A percentile compares a stretch with the other conserved stretches of the same genome.
Conservation (phyloP, 2,329 filamentous ascomycete genomes). For the Fusarium buharicum region DNA sequence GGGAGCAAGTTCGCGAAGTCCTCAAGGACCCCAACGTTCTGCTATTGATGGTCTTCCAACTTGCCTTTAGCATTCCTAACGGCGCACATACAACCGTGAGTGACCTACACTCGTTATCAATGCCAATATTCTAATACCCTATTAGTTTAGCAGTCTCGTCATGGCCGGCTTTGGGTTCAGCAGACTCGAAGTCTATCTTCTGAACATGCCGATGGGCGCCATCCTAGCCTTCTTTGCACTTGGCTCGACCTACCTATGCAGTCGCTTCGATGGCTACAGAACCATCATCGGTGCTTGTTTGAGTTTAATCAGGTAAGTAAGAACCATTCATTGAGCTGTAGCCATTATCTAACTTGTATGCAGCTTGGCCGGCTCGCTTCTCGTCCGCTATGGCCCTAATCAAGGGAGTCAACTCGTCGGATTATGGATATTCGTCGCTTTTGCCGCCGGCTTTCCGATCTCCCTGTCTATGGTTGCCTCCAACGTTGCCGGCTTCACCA, state of each 20-base stretch:
- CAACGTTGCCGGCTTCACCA: constrained; percentile 40
- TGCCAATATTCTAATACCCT: not conserved
- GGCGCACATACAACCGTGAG: constrained; percentile 38
- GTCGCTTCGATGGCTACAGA: constrained; percentile 33
- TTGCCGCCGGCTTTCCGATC: constrained; percentile 39
- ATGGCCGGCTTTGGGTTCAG: constrained; percentile 41
- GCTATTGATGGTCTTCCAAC: constrained; percentile 35
- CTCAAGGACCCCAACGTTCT: constrained; percentile 36
- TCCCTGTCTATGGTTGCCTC: constrained; percentile 36
- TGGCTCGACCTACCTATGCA: constrained; percentile 31
- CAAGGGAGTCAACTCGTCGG: constrained; percentile 33
- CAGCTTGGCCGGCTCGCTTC: constrained; percentile 33
- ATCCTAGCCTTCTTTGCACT: constrained; percentile 36
- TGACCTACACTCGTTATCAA: fast-evolving
- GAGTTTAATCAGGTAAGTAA: constrained; percentile 34
- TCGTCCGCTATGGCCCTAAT: constrained; percentile 34
- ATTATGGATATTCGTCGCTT: constrained; percentile 33
- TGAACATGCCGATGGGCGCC: constrained; percentile 40
- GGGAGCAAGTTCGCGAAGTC: constrained; percentile 38
- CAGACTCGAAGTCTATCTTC: constrained; percentile 33
- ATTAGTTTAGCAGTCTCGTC: constrained; percentile 40
- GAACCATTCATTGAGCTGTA: fast-evolving
- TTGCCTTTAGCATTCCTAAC: constrained; percentile 38
- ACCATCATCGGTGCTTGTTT: constrained; percentile 33
- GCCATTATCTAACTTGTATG: not conserved